These are phyloP conservation scores for Rosa multiflora DNA, from an alignment of 306 rosid species.

Conservation along the genomic window DNA sequence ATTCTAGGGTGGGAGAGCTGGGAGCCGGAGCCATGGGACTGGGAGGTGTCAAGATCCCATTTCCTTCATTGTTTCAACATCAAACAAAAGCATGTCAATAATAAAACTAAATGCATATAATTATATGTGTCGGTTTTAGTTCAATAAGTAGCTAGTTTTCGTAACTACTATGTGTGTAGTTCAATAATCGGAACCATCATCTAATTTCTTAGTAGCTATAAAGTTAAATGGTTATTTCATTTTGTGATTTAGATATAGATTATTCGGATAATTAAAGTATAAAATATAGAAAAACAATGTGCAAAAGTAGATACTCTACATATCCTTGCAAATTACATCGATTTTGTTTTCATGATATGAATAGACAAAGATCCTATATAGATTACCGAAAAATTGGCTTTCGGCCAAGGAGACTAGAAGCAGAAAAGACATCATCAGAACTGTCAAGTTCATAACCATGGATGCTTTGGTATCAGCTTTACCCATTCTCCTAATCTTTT, in stretches of 20 bases:
- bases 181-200: no score
- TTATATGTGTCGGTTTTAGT: no score
- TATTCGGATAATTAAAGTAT: no score
- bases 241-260: no score
- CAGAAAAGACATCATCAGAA: slow-evolving; percentile 23
- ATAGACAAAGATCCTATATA: neutral
- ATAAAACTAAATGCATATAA: neutral
- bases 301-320: neutral
- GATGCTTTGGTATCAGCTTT: slow-evolving; percentile 1
- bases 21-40: neutral
- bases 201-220: no score
- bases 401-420: slow-evolving; percentile 2
- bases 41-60: neutral
- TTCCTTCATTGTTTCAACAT: slow-evolving; percentile 8
- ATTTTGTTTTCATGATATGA: neutral
- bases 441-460: slow-evolving; percentile 5
- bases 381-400: slow-evolving; percentile 3
- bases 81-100: neutral
- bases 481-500: slow-evolving; percentile 14
- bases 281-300: no score
- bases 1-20: neutral
- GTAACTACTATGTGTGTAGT: no score
- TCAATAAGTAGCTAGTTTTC: no score
- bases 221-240: no score
- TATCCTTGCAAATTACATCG: no score